A percentile compares a stretch with the other conserved stretches of the same genome.
Evolutionary conservation across 75 land plant species (phyloP).

Genomic region (Pinus taeda): DNA sequence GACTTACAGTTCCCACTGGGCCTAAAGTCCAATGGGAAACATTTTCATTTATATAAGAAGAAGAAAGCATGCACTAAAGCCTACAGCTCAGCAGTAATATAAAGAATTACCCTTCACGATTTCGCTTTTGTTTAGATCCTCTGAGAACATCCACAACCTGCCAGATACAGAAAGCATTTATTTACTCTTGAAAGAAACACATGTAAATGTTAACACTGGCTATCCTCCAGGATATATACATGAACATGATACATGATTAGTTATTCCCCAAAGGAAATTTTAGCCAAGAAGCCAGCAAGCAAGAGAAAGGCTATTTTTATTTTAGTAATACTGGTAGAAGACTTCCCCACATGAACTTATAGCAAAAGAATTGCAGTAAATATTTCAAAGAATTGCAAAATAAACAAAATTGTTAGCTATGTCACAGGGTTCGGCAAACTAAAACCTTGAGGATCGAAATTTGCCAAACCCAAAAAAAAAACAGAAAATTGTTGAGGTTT

Average conservation of each 20-base stretch:
- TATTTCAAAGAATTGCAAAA: too few species aligned
- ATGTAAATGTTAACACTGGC: background rate
- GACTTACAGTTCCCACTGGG: background rate
- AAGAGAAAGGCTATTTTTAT: background rate
- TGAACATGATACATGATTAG: background rate
- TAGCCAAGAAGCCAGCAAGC: background rate
- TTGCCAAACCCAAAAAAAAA: too few species aligned
- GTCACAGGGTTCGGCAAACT: too few species aligned
- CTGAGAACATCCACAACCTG: constrained; percentile 86
- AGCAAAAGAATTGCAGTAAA: too few species aligned
- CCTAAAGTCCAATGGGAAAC: background rate
- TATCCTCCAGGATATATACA: background rate
- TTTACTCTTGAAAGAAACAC: background rate
- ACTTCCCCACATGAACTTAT: too few species aligned
- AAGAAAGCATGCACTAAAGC: background rate
- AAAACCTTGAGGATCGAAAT: too few species aligned
- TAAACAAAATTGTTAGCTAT: too few species aligned
- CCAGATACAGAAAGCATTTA: constrained; percentile 6
- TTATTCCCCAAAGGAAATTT: background rate
- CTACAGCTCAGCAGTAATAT: background rate
- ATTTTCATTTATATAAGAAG: background rate
- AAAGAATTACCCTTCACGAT: constrained; percentile 83
- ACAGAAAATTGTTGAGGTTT: too few species aligned
- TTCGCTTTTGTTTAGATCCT: constrained; percentile 83
- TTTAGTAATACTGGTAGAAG: too few species aligned